phyloP scores from a whole-genome alignment of 78 protist species.

The Chrysochromulina tobinii region DNA sequence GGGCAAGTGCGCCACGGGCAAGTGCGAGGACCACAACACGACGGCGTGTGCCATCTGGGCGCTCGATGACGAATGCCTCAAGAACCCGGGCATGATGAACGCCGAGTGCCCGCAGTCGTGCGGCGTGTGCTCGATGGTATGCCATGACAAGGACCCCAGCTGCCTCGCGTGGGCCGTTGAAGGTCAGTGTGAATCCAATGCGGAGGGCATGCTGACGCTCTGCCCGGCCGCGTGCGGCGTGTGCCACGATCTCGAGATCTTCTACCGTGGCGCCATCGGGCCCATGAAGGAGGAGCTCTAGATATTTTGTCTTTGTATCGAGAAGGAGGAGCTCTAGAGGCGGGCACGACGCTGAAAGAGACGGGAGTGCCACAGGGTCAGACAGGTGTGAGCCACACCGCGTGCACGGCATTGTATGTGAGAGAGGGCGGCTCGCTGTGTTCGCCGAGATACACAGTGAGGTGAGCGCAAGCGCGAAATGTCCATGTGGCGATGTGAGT shows the following conservation, averaged over 20 bases:
- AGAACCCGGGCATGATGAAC: background rate
- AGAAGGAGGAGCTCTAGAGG: no score
- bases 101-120: background rate
- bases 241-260: background rate
- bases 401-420: no score
- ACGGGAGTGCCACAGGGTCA: no score
- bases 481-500: no score
- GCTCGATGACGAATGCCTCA: background rate
- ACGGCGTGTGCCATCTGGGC: constrained; percentile 6
- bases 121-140: constrained; percentile 2
- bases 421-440: no score
- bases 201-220: background rate
- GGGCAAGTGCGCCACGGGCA: background rate
- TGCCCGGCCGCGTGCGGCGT: background rate
- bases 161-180: background rate
- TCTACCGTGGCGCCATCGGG: background rate
- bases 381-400: no score
- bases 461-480: no score
- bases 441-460: no score
- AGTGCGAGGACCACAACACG: background rate
- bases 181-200: background rate
- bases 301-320: no score
- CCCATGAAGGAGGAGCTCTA: constrained; percentile 1
- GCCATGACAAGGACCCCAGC: background rate
- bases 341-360: no score